phyloP scores from a whole-genome alignment of 1,284 basidiomycete species.

The Dichomitus squalens region DNA sequence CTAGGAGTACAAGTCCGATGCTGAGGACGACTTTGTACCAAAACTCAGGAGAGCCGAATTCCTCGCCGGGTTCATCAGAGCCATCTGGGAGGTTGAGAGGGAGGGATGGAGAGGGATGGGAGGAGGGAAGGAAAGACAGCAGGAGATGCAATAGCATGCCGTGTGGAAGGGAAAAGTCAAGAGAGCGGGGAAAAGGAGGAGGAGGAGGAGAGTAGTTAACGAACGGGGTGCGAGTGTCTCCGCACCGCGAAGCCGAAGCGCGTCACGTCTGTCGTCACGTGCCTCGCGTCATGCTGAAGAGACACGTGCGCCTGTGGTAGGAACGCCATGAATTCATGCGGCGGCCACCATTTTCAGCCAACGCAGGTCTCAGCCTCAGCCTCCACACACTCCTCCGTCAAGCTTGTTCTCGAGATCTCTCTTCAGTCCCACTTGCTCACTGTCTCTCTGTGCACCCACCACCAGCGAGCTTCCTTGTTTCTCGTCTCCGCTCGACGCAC shows the following conservation, averaged over 20 bases:
- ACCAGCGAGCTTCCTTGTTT: neutral
- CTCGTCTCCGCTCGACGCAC: neutral
- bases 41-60: constrained; percentile 52
- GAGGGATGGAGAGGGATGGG: neutral
- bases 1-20: constrained; percentile 68
- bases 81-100: neutral
- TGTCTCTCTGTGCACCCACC: neutral
- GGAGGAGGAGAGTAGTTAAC: no score
- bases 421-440: neutral
- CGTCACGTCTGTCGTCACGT: constrained; percentile 17
- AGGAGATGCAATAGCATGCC: constrained; percentile 4
- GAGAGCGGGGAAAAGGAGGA: neutral
- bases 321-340: no score
- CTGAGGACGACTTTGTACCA: constrained; percentile 73
- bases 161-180: neutral
- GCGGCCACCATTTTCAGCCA: neutral
- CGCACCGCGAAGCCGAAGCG: no score
- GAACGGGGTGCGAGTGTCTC: no score
- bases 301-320: neutral
- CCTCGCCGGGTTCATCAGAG: constrained; percentile 30
- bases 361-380: neutral
- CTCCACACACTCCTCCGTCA: neutral
- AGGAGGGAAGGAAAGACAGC: constrained; percentile 10
- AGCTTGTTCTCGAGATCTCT: no score
- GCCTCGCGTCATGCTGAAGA: constrained; percentile 14